phyloP scores from a whole-genome alignment of 1,284 basidiomycete genomes.

The Porphyrellus sp. region DNA sequence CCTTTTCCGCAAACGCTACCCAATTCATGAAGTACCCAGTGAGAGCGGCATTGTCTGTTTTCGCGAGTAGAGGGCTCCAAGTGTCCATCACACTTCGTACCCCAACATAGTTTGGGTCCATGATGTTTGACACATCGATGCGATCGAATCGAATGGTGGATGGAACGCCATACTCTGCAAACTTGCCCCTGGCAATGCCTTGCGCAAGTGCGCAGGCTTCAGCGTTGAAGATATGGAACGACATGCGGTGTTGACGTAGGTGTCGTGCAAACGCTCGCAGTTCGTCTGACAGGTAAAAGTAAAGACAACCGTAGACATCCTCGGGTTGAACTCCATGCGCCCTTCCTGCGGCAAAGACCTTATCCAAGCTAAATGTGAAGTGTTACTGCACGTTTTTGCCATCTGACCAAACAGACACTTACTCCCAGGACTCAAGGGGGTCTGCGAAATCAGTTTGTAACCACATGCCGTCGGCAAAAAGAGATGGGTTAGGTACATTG shows the following conservation, averaged over 20 bases:
- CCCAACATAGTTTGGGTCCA: constrained; percentile 42
- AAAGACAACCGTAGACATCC: constrained; percentile 48
- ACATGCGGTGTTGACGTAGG: constrained; percentile 33
- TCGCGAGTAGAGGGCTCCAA: constrained; percentile 40
- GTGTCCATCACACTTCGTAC: constrained; percentile 29
- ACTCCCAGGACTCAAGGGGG: constrained; percentile 45
- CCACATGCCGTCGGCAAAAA: constrained; percentile 39
- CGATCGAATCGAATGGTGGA: constrained; percentile 38
- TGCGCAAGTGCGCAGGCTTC: constrained; percentile 32
- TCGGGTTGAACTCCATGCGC: constrained; percentile 37
- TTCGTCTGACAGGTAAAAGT: constrained; percentile 42
- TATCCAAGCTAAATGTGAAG: constrained; percentile 9
- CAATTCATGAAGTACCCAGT: constrained; percentile 50
- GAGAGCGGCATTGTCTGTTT: constrained; percentile 30
- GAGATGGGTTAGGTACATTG: constrained; percentile 38
- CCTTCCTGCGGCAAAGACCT: constrained; percentile 35
- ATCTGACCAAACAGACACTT: constrained; percentile 16
- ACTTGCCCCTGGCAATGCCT: constrained; percentile 10
- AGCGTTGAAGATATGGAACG: constrained; percentile 29
- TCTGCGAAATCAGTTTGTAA: constrained; percentile 39
- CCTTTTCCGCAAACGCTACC: constrained; percentile 25
- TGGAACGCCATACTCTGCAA: constrained; percentile 21
- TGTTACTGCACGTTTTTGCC: constrained; percentile 5
- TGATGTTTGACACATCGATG: constrained; percentile 44
- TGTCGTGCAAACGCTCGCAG: constrained; percentile 36